Conservation (phyloP, 1,139 yeast genomes). For the Diutina siamensis region DNA sequence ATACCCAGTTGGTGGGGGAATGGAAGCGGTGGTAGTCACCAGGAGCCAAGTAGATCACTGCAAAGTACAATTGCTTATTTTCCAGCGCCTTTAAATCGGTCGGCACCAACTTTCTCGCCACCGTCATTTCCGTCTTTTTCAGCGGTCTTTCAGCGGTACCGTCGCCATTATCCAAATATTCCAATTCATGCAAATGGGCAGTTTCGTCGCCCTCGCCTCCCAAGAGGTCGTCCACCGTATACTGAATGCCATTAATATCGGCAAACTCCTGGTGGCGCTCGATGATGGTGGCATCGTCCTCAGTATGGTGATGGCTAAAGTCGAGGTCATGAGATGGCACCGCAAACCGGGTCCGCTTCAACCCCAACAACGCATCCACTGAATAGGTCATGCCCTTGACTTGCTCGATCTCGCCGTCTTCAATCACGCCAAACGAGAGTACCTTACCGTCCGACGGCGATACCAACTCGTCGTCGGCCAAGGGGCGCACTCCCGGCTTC, state of each 20-base stretch:
- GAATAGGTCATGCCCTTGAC: constrained; percentile 95
- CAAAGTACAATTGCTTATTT: constrained; percentile 52
- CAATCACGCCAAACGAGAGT: constrained; percentile 73
- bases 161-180: constrained; percentile 52
- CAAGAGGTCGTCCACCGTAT: constrained; percentile 57
- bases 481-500: constrained; percentile 70
- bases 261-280: constrained; percentile 71
- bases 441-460: constrained; percentile 94
- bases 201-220: constrained; percentile 34
- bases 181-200: constrained; percentile 32
- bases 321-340: constrained; percentile 51
- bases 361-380: constrained; percentile 76
- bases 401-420: constrained; percentile 83
- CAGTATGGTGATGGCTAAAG: constrained; percentile 22
- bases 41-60: constrained; percentile 93
- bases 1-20: constrained; percentile 94
- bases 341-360: constrained; percentile 35
- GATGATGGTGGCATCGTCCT: constrained; percentile 31
- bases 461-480: constrained; percentile 57
- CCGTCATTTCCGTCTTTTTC: constrained; percentile 27
- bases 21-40: constrained; percentile 98
- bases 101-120: constrained; percentile 33
- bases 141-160: constrained; percentile 21
- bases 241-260: constrained; percentile 60
- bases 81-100: constrained; percentile 20